Evolutionary conservation across 169 alveolate species (phyloP), one percentile per base, ranked within the genome.

Genomic region (Eimeria maxima): DNA sequence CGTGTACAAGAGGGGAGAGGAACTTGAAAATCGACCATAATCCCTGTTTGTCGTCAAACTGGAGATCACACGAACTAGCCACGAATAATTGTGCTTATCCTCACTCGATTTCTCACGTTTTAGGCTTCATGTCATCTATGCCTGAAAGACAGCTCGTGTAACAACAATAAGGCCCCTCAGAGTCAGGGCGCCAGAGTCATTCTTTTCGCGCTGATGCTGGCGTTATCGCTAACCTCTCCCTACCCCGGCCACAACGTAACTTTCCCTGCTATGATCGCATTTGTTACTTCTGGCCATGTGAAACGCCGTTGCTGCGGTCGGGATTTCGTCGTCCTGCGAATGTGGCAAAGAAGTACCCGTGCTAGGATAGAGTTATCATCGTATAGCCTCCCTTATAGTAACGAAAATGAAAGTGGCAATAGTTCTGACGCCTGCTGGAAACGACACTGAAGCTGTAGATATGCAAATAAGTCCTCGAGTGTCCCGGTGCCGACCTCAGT

Each of bases 281-380:
- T 47, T 60, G 80, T 3, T 63, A 57, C 74, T 86, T 27, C 55
- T 33, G 93, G 29, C 42, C 42, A 8, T 33, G 80, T 47, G 71
- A 38, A 2, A 38, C 63, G 67, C n/a, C 4, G 45, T 71, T 57
- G 81, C 57, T 57, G 33, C 63, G 60, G 45, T 86, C 93, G 38
- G 29, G 47, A 33, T 2, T 20, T 45, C 29, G 44, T 29, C 80
- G 76, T 33, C 63, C 81, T 16, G 93, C 60, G 80, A 81, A 38
- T 0, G 93, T 86, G 65, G 93, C 93, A 33, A 33, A 33, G 38
- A 33, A 33, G 38, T 33, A 33, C 38, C 38, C 81, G 81, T 14
- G 93, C 63, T 45, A 81, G 80, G 24, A 86, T 45, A 86, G 93
- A 86, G 14, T 67, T 65, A 22, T 81, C 93, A 42, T 86, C 93